Evolutionary conservation across 257 asterid species (phyloP).

Genomic region (Nicotiana otophora): DNA sequence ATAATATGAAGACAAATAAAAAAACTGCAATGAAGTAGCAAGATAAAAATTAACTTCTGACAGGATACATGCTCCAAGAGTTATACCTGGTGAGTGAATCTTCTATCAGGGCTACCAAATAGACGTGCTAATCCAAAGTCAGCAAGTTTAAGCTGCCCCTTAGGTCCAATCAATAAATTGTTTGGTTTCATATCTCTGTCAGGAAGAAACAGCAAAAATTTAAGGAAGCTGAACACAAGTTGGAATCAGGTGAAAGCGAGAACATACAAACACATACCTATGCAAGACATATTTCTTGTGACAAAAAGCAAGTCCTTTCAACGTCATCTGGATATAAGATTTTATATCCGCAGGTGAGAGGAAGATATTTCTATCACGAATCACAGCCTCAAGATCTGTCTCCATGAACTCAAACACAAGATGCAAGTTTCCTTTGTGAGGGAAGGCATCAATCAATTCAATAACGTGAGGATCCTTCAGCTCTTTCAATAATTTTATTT

Average conservation of each 20-base stretch:
- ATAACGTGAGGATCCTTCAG: slow-evolving; percentile 82
- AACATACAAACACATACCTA: slow-evolving; percentile 40
- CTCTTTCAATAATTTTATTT: slow-evolving; percentile 92
- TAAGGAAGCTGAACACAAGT: background rate
- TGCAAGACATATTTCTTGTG: slow-evolving; percentile 95
- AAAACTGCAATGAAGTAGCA: background rate
- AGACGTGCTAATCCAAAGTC: slow-evolving; percentile 97
- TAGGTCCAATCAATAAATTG: slow-evolving; percentile 86
- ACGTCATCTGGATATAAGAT: slow-evolving; percentile 91
- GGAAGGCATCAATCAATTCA: slow-evolving; percentile 85
- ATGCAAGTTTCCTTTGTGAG: slow-evolving; percentile 91
- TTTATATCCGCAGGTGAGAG: slow-evolving; percentile 93
- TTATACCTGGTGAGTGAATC: slow-evolving; percentile 94
- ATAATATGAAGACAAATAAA: background rate
- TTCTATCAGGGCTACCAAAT: slow-evolving; percentile 93
- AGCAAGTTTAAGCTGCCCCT: slow-evolving; percentile 91
- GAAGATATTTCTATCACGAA: slow-evolving; percentile 84
- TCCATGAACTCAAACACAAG: slow-evolving; percentile 99
- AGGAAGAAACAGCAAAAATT: slow-evolving; percentile 12
- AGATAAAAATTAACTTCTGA: background rate
- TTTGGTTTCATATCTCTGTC: slow-evolving; percentile 98
- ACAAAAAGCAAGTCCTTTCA: slow-evolving; percentile 87
- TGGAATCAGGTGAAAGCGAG: background rate
- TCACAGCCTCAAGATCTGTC: slow-evolving; percentile 97
- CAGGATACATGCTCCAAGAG: background rate